Percentiles rank a stretch among this genome's conserved stretches.
These are phyloP conservation scores for Hordeum marinum DNA, from an alignment of 176 grass and related monocot genomes.

Conservation along the genomic window DNA sequence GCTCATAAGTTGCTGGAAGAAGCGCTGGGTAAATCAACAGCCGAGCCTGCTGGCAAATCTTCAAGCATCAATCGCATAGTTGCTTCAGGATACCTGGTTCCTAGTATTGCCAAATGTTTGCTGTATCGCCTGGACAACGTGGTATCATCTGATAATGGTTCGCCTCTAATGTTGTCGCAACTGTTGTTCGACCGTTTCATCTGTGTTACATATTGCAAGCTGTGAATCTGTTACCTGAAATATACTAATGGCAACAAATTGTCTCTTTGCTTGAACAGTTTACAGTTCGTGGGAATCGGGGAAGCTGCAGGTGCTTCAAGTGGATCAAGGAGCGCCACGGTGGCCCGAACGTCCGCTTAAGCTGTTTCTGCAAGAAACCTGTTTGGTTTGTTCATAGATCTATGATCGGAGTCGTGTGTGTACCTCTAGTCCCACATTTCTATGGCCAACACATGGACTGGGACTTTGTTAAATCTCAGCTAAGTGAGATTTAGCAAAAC, in stretches of 20 bases:
- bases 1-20: slow-evolving; percentile 62
- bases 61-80: slow-evolving; percentile 69
- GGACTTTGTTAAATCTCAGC: too few species aligned
- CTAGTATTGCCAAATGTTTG: slow-evolving; percentile 95
- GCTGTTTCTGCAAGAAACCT: too few species aligned
- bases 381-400: too few species aligned
- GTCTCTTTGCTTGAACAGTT: slow-evolving; percentile 34
- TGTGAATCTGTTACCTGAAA: not conserved
- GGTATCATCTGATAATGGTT: slow-evolving; percentile 77
- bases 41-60: not conserved
- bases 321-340: slow-evolving; percentile 87
- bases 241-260: not conserved
- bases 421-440: too few species aligned
- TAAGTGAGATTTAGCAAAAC: too few species aligned
- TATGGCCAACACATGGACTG: too few species aligned
- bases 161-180: not conserved
- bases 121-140: slow-evolving; percentile 84
- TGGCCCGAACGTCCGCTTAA: slow-evolving; percentile 63
- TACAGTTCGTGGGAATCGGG: slow-evolving; percentile 96
- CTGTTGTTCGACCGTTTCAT: not conserved
- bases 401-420: too few species aligned
- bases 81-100: slow-evolving; percentile 91
- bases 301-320: slow-evolving; percentile 87
- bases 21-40: slow-evolving; percentile 40
- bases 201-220: not conserved